Base-by-base conservation (phyloP, 139 green algal genomes). In the Dunaliella sp. region DNA sequence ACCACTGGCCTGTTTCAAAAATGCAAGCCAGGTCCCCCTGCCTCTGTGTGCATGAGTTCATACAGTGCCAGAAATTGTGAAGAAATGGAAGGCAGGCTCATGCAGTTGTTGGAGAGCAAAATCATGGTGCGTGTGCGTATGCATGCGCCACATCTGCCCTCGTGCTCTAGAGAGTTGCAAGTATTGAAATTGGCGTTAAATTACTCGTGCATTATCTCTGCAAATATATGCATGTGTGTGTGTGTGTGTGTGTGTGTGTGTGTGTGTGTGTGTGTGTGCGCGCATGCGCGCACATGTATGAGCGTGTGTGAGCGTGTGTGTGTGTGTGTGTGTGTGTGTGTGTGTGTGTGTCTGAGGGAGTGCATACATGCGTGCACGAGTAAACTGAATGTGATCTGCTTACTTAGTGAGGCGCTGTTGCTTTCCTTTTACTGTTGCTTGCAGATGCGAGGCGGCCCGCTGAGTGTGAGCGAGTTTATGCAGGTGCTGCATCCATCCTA, bases 401-500 rank as follows among this genome's bases (percentile, higher is more conserved):
- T 65, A 26, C 48, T 16, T 65, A 65, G 16, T 65, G 16, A 65
- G 48, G 7, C 7, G 7, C 48, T 65, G 48, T 65, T 65, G 16
- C 48, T 65, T 65, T 65, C 48, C 48, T 65, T 65, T 7, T 65
- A 26, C 48, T 65, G 7, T 65, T 65, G 7, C 48, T 65, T 88
- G 83, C 94, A 98, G 96, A 98, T 98, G 82, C 89, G 97, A 0
- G 96, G 97, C 33, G 96, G 97, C 0, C 97, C 97, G 16, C 92
- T 99, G 79, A 97, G 90, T 0, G 34, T 99, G 57, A 93, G 96
- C 7, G 95, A 99, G 81, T 99, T 88, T 38, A 88, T 90, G 86
- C 81, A 92, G 83, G 82, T 88, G 36, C 7, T 2, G 58, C 37
- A 81, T 36, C 36, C 24, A 28, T 34, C 36, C 3, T 30, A 38